Evolutionary conservation across 2,329 filamentous ascomycete genomes (phyloP), one percentile per base, ranked within the genome.

Genomic region (Paradendryphiella salina): DNA sequence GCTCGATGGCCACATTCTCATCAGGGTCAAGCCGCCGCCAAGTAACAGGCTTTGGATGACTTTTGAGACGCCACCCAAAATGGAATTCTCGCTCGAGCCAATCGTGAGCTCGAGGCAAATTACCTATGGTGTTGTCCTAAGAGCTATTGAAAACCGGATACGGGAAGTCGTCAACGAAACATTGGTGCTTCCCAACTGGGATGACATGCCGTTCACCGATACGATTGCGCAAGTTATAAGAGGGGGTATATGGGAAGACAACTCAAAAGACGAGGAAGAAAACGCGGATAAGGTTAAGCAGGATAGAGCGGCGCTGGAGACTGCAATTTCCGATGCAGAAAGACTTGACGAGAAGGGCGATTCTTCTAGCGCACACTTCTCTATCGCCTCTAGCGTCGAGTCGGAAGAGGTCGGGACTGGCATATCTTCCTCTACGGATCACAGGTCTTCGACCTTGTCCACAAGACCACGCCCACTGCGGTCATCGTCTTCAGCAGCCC

Each of bases 41-140:
- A 96, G 91, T 73, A 99, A 99, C 71, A 85, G 94, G 33, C 73
- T 96, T n/a, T 99, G 94, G 94, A 84, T 97, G 60, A 87, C 91
- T 0, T 99, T 99, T 68, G 89, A 95, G 69, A 85, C 85, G n/a
- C 89, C 91, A 80, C 94, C 94, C 14, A 92, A 93, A 67, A 88
- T 99, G 77, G 91, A 96, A 55, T 86, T 96, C 80, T 85, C 85
- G n/a, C 90, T 97, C 35, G 91, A 97, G 70, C 94, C 94, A 3
- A 92, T 99, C 61, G 91, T 99, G 42, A 96, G 92, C 75, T 88
- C 91, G 11, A 85, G 93, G 50, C 93, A 97, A 70, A 96, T 99
- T 59, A 97, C 94, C 0, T 97, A 96, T 72, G 89, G 87, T 1
- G 83, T 96, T 52, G 94, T 99, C 47, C 80, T 97, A 10, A 85